Evolutionary conservation across 106 monocot species (phyloP), one percentile per base, ranked within the genome.

Genomic region (Platanthera zijinensis): DNA sequence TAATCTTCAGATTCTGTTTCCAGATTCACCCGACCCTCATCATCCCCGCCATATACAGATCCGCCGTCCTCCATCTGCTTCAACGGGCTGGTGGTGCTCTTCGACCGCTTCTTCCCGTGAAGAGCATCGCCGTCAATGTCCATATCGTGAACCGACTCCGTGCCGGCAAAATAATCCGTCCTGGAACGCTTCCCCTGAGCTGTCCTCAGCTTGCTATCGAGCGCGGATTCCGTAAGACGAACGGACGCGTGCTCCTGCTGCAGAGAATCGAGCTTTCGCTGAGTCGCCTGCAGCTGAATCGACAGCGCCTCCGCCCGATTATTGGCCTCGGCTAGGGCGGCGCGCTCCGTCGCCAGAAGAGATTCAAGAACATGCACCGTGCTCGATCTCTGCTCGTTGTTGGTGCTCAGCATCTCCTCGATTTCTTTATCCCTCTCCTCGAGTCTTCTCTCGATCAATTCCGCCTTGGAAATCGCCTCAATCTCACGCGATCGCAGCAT

Each of bases 291-390:
- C 28, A 96, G 79, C 80, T 96, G 93, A 62, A 96, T 73, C 9
- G 93, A 93, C 13, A 96, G 73, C 7, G 84, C 83, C 62, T 96
- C 93, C 8, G 96, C 93, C 76, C 96, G 88, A 57, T 69, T 86
- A 56, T 87, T 96, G 10, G 96, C 96, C 74, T 96, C 96, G 12
- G 87, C 79, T 59, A 85, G 78, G 57, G 96, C 85, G 12, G 74
- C 84, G 50, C 96, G 85, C 72, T 96, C 96, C 5, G 96, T 87
- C 8, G 83, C 89, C 69, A 96, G 73, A 18, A 96, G 85, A 73
- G 84, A 83, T 72, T 96, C 93, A 45, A 96, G 93, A 48, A 96
- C 91, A 78, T 96, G 96, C 22, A 93, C 96, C 0, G 96, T 96
- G 80, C 76, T 91, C 17, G 96, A 96, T n/a, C 96, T 84, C 70